Evolutionary conservation across 345 rosid species (phyloP), one percentile per base, ranked within the genome.

Genomic region (Turnera subulata): DNA sequence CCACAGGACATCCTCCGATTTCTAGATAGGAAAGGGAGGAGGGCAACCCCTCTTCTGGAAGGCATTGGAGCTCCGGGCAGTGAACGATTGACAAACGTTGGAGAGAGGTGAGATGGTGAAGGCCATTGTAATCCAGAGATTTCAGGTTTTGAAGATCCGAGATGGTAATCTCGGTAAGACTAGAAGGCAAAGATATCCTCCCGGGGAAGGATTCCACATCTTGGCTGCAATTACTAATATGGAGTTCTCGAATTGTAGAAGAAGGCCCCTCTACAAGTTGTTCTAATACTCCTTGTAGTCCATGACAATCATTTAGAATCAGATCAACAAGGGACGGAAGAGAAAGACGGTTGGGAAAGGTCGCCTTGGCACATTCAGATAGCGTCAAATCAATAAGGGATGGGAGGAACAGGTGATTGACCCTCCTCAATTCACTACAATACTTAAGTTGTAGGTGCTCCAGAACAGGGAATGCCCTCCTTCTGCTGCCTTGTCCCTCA

Each of bases 131-230:
- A 16, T 65, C 21, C 25, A 65, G 19, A 50, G 37, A 50, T 22
- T 65, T 65, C 15, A 65, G 46, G 21, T 51, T 43, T 39, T 20
- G 26, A 1, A 50, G 22, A 15, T 46, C 22, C 33, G 5, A 19
- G 35, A 65, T 50, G 17, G 23, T 17, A 40, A 65, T 57, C 18
- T n/a, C 42, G 38, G 53, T 33, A 37, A 58, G 33, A 4, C 15
- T 24, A 13, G 53, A 11, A 2, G 64, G 70, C 20, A 52, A 47
- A 4, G 58, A 18, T 25, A 1, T 44, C 18, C 43, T 52, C 16
- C 52, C 70, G 4, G 64, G 64, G 43, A 66, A 66, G 23, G 48
- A 58, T 53, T 66, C 35, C 17, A 49, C 18, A 14, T 53, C 72
- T 38, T 39, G 12, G 14, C 49, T 23, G 15, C 56, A 64, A 22